Conservation (phyloP, 371 early-diverging fungal species). For the Syncephalis plumigaleata region DNA sequence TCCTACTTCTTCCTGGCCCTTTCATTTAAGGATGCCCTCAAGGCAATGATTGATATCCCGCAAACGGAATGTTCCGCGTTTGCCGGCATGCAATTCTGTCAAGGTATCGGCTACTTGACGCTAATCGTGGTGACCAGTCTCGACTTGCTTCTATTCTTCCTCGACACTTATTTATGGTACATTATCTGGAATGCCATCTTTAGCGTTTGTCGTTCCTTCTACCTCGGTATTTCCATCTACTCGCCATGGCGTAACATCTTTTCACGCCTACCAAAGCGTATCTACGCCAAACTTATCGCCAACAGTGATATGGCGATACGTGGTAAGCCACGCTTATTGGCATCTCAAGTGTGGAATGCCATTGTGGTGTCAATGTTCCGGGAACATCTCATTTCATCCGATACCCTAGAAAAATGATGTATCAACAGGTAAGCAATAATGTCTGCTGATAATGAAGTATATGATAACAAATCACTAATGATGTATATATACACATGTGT, state of each 20-base stretch:
- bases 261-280: slow-evolving; percentile 67
- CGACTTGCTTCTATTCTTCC: slow-evolving; percentile 62
- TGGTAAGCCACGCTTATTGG: slow-evolving; percentile 55
- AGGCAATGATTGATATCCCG: slow-evolving; percentile 36
- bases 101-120: slow-evolving; percentile 43
- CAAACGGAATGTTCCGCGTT: slow-evolving; percentile 29
- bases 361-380: slow-evolving; percentile 76
- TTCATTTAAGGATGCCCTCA: slow-evolving; percentile 69
- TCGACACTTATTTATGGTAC: slow-evolving; percentile 87
- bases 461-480: too few relatives aligned
- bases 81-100: slow-evolving; percentile 27
- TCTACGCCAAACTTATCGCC: slow-evolving; percentile 61
- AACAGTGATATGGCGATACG: slow-evolving; percentile 52
- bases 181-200: slow-evolving; percentile 72
- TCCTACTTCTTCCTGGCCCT: slow-evolving; percentile 71
- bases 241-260: slow-evolving; percentile 81
- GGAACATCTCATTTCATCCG: slow-evolving; percentile 64
- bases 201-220: slow-evolving; percentile 61
- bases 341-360: slow-evolving; percentile 80
- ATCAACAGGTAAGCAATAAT: slow-evolving; percentile 50
- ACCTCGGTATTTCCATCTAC: slow-evolving; percentile 71
- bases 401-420: slow-evolving; percentile 60
- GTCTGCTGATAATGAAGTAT: too few relatives aligned
- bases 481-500: too few relatives aligned
- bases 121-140: slow-evolving; percentile 62